Base-by-base conservation (phyloP, 2,329 filamentous ascomycete species). In the Malbranchea zuffiana region DNA sequence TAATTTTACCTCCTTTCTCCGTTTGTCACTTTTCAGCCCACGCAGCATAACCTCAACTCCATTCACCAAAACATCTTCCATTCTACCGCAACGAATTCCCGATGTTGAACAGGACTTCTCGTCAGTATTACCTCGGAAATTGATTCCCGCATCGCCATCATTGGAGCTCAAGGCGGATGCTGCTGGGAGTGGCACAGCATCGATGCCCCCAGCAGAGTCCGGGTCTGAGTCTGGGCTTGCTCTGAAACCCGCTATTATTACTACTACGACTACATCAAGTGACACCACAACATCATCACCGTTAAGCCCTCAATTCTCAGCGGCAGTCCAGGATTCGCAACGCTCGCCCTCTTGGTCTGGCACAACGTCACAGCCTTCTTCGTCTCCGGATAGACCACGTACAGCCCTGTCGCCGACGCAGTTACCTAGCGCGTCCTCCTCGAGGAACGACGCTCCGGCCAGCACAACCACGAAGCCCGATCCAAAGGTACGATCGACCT, bases 401-500 rank as follows among this genome's bases (percentile, higher is more conserved):
- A 18, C 11, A 21, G 8, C 29, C 17, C 31, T 31, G 17, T 12
- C 21, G 12, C 15, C 31, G 7, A 18, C 23, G 23, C 6, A n/a
- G 7, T 25, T n/a, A n/a, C n/a, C 23, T 25, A 25, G 7, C 23
- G 23, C 23, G 23, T 7, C 23, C 23, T 25, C 23, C 23, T n/a
- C 23, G 7, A 7, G 7, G n/a, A 6, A 25, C 6, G 7, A 6
- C 23, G 13, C 23, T 3, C 12, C 33, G 7, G 23, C 33, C 23
- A 25, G 18, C 18, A 18, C 11, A 18, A 8, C n/a, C n/a, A n/a
- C n/a, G n/a, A n/a, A n/a, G n/a, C 26, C 13, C 35, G 40, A 32
- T 13, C 30, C 13, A 15, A 34, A 37, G 18, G 13, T 6, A 16
- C 32, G 33, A 47, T 49, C 33, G 35, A 20, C 54, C 51, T 28